Conservation (phyloP, 176 grass and related monocot species). For the Leersia perrieri region DNA sequence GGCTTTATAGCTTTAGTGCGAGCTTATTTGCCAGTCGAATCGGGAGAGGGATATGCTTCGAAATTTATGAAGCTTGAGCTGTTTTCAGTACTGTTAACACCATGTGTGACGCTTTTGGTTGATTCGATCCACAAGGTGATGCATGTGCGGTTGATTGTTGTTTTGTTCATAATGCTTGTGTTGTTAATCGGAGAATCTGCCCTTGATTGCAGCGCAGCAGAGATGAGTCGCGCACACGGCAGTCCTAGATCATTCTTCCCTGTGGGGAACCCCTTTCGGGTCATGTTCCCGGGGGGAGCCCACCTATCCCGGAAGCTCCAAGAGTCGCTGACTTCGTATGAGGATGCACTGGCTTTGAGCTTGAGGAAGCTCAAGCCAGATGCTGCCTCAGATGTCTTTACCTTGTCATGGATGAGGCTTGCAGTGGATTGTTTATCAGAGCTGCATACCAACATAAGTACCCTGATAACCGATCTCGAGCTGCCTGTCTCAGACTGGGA, state of each 20-base stretch:
- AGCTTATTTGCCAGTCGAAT: constrained; percentile 6
- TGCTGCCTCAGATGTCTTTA: constrained; percentile 45
- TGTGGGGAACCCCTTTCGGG: constrained; percentile 62
- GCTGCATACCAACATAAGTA: constrained; percentile 46
- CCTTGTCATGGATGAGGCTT: constrained; percentile 63
- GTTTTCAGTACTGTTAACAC: not conserved
- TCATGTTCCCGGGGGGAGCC: constrained; percentile 40
- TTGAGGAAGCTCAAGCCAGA: constrained; percentile 66
- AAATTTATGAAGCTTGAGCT: not conserved
- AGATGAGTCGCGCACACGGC: constrained; percentile 67
- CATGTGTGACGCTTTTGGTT: not conserved
- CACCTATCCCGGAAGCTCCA: constrained; percentile 55
- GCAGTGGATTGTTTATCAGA: constrained; percentile 54
- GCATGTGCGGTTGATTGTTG: not conserved
- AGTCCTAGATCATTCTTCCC: constrained; percentile 44
- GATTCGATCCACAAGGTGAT: not conserved
- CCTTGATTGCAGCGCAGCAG: constrained; percentile 28
- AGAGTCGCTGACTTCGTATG: constrained; percentile 40
- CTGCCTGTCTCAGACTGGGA: constrained; percentile 88
- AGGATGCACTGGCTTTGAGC: constrained; percentile 49
- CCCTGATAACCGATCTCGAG: constrained; percentile 68
- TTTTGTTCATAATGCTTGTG: not conserved
- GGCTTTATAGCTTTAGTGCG: not conserved
- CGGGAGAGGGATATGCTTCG: not conserved
- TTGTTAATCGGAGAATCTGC: not conserved